Evolutionary conservation across 2,329 filamentous ascomycete genomes (phyloP).

Genomic region (Fusarium longipes): DNA sequence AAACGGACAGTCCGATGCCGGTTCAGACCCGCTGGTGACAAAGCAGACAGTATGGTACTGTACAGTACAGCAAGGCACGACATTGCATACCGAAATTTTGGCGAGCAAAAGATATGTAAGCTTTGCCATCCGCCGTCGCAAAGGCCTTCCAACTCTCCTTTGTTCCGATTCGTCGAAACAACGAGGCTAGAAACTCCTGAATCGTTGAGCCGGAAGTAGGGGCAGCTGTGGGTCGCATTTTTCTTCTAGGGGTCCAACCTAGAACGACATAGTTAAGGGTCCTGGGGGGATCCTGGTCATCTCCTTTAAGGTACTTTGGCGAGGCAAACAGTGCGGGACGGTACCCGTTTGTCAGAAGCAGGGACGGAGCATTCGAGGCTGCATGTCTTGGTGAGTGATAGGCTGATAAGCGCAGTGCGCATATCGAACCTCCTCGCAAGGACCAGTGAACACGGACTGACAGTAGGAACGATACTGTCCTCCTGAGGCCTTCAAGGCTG

Average conservation of each 20-base stretch:
- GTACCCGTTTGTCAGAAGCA: constrained; percentile 11
- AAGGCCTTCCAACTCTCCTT: background rate
- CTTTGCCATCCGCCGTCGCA: constrained; percentile 25
- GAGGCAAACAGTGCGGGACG: constrained; percentile 39
- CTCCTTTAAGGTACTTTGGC: constrained; percentile 34
- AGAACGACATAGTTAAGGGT: constrained; percentile 9
- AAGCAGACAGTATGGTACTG: constrained; percentile 6
- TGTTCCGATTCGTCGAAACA: constrained; percentile 35
- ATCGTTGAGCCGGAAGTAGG: constrained; percentile 19
- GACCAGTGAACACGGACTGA: constrained; percentile 13
- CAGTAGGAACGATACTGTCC: constrained; percentile 18
- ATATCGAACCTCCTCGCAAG: constrained; percentile 9
- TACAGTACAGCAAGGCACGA: background rate
- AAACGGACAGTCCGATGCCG: constrained; percentile 27
- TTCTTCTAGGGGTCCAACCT: constrained; percentile 33
- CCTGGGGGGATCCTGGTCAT: background rate
- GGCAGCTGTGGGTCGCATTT: constrained; percentile 19
- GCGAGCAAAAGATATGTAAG: constrained; percentile 21
- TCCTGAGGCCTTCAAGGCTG: constrained; percentile 30
- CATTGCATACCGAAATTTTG: constrained; percentile 6
- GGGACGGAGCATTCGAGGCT: constrained; percentile 26
- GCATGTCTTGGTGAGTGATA: constrained; percentile 10
- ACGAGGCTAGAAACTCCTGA: constrained; percentile 34
- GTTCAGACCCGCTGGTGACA: constrained; percentile 12
- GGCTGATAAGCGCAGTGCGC: background rate